These are phyloP conservation scores for Xylaria sp. DNA, from an alignment of 2,329 filamentous ascomycete genomes.

Conservation along the genomic window DNA sequence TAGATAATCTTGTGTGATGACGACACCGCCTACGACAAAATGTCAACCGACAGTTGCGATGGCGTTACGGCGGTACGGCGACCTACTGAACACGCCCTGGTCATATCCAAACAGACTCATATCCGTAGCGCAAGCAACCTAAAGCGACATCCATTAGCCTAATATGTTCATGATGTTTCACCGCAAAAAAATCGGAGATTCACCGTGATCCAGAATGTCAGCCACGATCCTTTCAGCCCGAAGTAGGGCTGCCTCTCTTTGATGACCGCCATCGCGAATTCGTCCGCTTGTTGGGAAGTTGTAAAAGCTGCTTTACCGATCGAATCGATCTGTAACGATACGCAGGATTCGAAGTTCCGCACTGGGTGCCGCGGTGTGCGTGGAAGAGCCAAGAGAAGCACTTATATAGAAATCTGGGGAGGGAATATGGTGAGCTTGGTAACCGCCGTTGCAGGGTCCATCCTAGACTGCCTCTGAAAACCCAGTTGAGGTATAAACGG, in stretches of 20 bases:
- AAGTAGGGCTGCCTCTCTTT: slow-evolving; percentile 32
- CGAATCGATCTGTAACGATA: background rate
- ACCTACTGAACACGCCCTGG: slow-evolving; percentile 54
- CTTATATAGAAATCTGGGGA: background rate
- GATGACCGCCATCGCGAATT: slow-evolving; percentile 24
- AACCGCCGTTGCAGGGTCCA: background rate
- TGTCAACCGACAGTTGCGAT: background rate
- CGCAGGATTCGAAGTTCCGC: background rate
- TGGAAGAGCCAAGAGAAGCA: background rate
- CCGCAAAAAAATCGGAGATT: background rate
- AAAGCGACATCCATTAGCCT: slow-evolving; percentile 3
- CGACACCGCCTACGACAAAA: slow-evolving; percentile 44
- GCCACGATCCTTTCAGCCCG: slow-evolving; percentile 33
- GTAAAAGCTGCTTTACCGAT: slow-evolving; percentile 3
- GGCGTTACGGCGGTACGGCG: background rate
- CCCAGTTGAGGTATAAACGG: background rate
- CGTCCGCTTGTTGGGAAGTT: background rate
- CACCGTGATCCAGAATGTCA: slow-evolving; percentile 37
- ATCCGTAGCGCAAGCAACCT: slow-evolving; percentile 35
- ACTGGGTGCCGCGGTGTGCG: background rate
- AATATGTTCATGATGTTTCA: background rate
- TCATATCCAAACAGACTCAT: slow-evolving; percentile 43
- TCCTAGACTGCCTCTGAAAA: background rate
- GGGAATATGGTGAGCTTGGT: background rate
- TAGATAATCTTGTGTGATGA: slow-evolving; percentile 57